phyloP scores from a whole-genome alignment of 129 eudicot species.

The Flaveria bidentis region DNA sequence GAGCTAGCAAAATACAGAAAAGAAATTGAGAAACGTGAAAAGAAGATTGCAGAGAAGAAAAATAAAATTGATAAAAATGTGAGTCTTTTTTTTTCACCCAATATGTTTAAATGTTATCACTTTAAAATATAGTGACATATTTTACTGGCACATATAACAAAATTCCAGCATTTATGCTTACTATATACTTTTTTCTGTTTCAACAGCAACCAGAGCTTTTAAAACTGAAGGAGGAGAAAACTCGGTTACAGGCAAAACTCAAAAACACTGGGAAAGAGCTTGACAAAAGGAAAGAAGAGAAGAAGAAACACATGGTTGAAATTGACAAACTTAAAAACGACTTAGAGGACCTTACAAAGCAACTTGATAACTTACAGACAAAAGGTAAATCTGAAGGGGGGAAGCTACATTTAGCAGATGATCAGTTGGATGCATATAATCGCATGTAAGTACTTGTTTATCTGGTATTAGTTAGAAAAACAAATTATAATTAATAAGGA shows the following conservation, averaged over 20 bases:
- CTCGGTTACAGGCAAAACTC: conserved; percentile 71
- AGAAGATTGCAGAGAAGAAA: conserved; percentile 78
- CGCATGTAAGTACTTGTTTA: conserved; percentile 68
- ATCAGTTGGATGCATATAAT: conserved; percentile 77
- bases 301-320: conserved; percentile 68
- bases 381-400: conserved; percentile 75
- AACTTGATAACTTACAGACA: conserved; percentile 64
- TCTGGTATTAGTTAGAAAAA: conserved; percentile 4
- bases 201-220: conserved; percentile 89
- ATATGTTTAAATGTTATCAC: neutral
- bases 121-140: neutral
- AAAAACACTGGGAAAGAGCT: conserved; percentile 85
- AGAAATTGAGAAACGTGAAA: conserved; percentile 77
- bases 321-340: conserved; percentile 76
- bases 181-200: conserved; percentile 26
- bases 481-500: neutral
- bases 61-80: conserved; percentile 76
- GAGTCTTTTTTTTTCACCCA: conserved; percentile 24
- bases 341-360: conserved; percentile 63
- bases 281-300: conserved; percentile 81
- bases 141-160: neutral
- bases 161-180: neutral
- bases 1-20: conserved; percentile 70
- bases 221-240: conserved; percentile 73
- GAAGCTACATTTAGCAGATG: conserved; percentile 80